Base-by-base conservation (phyloP, 768 basidiomycete species). In the Russula abietina region DNA sequence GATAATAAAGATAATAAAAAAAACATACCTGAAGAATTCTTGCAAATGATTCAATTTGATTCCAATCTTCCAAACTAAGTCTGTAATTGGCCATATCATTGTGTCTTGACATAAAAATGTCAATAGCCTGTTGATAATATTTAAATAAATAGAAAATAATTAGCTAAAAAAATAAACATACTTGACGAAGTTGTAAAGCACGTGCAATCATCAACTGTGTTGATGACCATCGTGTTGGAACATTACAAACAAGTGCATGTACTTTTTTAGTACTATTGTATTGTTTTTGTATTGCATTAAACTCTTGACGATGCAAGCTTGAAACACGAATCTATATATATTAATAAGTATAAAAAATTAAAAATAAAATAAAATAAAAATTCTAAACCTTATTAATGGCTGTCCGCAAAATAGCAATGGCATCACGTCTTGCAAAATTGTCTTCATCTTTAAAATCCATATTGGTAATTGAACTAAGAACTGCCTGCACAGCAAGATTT, bases 141-240 rank as follows among this genome's bases (percentile, higher is more conserved):
- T n/a, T n/a, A n/a, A n/a, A n/a, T n/a, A n/a, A n/a, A n/a, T n/a
- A n/a, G n/a, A n/a, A n/a, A n/a, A n/a, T n/a, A n/a, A n/a, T n/a
- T 2, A n/a, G 17, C 14, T 33, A 33, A 32, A 16, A 32, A n/a
- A n/a, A 33, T 51, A 28, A 14, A 14, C 33, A n/a, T 17, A 53
- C 52, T 22, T 36, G n/a, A 3, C 22, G 33, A 22, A 62, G 61
- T 81, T 14, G 19, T 24, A 69, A 49, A 5, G 55, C 32, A 1
- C 61, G 62, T 22, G 67, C 65, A 28, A 70, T 65, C 67, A 70
- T 70, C 8, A 67, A 33, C 22, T 61, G 64, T 2, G 65, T 70
- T 41, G 71, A 66, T 14, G 69, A 72, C 71, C 71, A 72, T 2
- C 71, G 59, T 1, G 68, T 69, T 30, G 65, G 62, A 26, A 67